Percentiles rank a stretch among this genome's conserved stretches.
These are phyloP conservation scores for Neurospora sp. DNA, from an alignment of 495 filamentous ascomycete species.

Conservation along the genomic window DNA sequence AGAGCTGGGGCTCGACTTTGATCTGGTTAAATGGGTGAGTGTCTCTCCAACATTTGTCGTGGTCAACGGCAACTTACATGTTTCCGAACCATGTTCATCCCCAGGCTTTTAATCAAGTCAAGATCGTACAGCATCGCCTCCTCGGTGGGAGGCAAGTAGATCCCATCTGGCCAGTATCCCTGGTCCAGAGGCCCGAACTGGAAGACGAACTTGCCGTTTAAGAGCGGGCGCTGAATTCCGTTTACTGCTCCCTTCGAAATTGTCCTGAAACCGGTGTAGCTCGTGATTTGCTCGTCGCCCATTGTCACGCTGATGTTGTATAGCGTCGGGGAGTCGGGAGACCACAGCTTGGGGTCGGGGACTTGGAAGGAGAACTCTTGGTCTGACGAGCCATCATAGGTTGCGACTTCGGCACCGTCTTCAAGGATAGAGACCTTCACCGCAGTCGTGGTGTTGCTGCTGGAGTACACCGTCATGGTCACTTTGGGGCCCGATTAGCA, in stretches of 20 bases:
- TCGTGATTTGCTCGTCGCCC: constrained; percentile 43
- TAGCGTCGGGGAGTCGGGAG: constrained; percentile 47
- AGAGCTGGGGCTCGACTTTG: constrained; percentile 57
- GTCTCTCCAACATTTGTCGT: background rate
- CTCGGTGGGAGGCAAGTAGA: constrained; percentile 48
- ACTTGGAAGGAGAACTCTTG: constrained; percentile 43
- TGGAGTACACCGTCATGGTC: constrained; percentile 38
- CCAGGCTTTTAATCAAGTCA: constrained; percentile 46
- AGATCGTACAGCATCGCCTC: constrained; percentile 61
- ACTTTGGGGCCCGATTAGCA: constrained; percentile 29
- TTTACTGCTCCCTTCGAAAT: constrained; percentile 42
- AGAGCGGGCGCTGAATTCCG: constrained; percentile 48
- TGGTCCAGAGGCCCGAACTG: constrained; percentile 59
- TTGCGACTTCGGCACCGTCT: constrained; percentile 22
- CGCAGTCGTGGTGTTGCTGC: constrained; percentile 10
- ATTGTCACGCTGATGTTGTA: constrained; percentile 52
- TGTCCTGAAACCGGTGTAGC: constrained; percentile 61
- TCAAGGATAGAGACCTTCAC: constrained; percentile 35
- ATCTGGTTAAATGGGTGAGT: constrained; percentile 33
- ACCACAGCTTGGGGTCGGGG: constrained; percentile 44
- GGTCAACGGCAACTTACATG: constrained; percentile 37
- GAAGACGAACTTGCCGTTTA: constrained; percentile 58
- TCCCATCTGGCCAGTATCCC: constrained; percentile 60
- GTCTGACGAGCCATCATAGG: constrained; percentile 28
- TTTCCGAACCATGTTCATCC: constrained; percentile 60